These are phyloP conservation scores for Musa balbisiana DNA, from an alignment of 202 grass and related monocot species.

Conservation along the genomic window DNA sequence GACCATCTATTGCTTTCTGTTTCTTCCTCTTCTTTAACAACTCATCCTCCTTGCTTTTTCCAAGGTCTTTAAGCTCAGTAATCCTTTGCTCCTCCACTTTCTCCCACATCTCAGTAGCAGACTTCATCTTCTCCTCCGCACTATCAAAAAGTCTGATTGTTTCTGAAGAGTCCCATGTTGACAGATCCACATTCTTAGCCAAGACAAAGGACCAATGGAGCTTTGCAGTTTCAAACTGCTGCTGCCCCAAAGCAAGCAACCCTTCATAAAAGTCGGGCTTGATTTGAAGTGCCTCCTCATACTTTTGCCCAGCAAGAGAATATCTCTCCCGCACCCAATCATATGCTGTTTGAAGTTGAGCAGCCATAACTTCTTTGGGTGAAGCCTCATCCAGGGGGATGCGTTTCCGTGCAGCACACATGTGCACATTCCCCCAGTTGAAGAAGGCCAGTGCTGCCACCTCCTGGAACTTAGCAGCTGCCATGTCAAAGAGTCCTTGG, in stretches of 20 bases:
- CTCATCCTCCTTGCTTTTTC: slow-evolving; percentile 53
- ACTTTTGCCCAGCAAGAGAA: slow-evolving; percentile 64
- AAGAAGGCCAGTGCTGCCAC: slow-evolving; percentile 83
- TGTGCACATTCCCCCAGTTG: slow-evolving; percentile 98
- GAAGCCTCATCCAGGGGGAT: slow-evolving; percentile 88
- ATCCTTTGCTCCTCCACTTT: slow-evolving; percentile 86
- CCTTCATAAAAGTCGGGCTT: slow-evolving; percentile 98
- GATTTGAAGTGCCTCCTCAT: slow-evolving; percentile 73
- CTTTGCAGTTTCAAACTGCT: slow-evolving; percentile 94
- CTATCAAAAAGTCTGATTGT: slow-evolving; percentile 78
- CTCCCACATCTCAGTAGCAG: slow-evolving; percentile 95
- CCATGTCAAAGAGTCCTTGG: slow-evolving; percentile 79
- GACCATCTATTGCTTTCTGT: slow-evolving; percentile 42
- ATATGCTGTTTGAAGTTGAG: slow-evolving; percentile 69
- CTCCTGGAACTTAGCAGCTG: slow-evolving; percentile 88
- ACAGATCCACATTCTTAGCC: slow-evolving; percentile 73
- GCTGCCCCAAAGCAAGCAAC: slow-evolving; percentile 92
- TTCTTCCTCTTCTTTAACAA: slow-evolving; percentile 60
- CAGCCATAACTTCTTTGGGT: slow-evolving; percentile 54
- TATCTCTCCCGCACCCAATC: slow-evolving; percentile 81
- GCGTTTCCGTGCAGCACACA: slow-evolving; percentile 91
- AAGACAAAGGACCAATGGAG: slow-evolving; percentile 93
- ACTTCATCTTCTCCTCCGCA: slow-evolving; percentile 82
- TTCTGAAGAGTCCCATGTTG: slow-evolving; percentile 71
- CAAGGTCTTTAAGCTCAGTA: slow-evolving; percentile 57